Evolutionary conservation across 202 grass and related monocot species (phyloP).

Genomic region (Zoysia matrella): DNA sequence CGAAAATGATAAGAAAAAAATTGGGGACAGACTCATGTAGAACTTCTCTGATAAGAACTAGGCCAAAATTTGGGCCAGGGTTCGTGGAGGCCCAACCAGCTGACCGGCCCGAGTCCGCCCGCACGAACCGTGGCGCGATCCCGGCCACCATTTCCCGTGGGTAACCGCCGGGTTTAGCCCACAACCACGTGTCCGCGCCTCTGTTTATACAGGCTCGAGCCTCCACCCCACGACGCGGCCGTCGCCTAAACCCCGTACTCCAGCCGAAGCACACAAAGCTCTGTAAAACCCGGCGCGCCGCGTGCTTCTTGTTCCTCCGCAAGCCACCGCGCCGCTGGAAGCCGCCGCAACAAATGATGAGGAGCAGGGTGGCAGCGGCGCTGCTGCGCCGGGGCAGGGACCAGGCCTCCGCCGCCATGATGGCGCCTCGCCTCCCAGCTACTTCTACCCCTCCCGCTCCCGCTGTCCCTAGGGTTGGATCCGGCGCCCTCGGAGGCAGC

Average conservation of each 20-base stretch:
- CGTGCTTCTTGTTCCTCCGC: conserved; percentile 13
- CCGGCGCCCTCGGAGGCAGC: conserved; percentile 3
- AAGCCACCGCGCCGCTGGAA: neutral
- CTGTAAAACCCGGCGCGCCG: conserved; percentile 24
- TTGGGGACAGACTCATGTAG: too few relatives aligned
- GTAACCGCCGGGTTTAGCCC: neutral
- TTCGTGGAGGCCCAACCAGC: too few relatives aligned
- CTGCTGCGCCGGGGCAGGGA: conserved; percentile 66
- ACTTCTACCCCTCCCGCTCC: conserved; percentile 4
- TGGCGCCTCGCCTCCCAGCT: conserved; percentile 40
- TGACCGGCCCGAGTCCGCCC: too few relatives aligned
- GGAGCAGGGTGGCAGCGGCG: conserved; percentile 62
- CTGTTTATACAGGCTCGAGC: neutral
- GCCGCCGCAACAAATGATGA: conserved; percentile 32
- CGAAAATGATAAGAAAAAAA: too few relatives aligned
- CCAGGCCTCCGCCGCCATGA: conserved; percentile 32
- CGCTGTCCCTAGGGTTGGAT: conserved; percentile 53
- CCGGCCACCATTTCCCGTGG: neutral
- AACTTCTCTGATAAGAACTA: too few relatives aligned
- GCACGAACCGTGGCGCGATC: neutral
- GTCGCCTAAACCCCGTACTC: conserved; percentile 42
- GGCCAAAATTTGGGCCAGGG: too few relatives aligned
- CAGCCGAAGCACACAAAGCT: neutral
- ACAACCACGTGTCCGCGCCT: conserved; percentile 21
- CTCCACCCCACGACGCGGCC: neutral